Evolutionary conservation across 78 protist genomes (phyloP).

Genomic region (Creolimax fragrantissima): DNA sequence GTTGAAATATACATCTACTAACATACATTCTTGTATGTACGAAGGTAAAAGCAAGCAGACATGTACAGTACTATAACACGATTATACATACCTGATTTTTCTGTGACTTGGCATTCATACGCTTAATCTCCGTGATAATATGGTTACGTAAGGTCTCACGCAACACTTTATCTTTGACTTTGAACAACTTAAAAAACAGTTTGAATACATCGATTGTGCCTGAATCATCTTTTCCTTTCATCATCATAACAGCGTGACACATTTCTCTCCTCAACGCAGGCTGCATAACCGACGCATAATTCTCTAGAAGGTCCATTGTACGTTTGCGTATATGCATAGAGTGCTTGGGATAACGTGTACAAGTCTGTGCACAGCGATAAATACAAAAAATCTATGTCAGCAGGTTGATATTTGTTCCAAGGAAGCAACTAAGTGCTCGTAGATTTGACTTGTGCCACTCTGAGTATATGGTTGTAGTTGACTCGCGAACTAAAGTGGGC

Average conservation of each 20-base stretch:
- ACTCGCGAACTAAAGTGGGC: no score
- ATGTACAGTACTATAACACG: no score
- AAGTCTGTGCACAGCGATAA: no score
- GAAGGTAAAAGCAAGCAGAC: no score
- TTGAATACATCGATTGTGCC: constrained; percentile 15
- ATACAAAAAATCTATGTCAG: no score
- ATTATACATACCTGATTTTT: constrained; percentile 36
- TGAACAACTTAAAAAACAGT: constrained; percentile 77
- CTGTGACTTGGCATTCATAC: constrained; percentile 47
- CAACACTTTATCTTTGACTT: constrained; percentile 61
- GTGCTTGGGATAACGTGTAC: constrained; percentile 41
- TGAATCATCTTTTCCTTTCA: background rate
- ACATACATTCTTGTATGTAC: background rate
- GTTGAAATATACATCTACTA: background rate
- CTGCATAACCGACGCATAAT: constrained; percentile 33
- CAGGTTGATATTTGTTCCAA: no score
- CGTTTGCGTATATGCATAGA: constrained; percentile 29
- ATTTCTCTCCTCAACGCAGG: constrained; percentile 43
- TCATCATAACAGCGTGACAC: constrained; percentile 21
- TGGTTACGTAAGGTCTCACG: constrained; percentile 38
- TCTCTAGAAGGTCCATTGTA: constrained; percentile 44
- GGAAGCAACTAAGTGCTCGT: no score
- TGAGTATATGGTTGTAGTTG: no score
- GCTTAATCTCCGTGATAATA: constrained; percentile 65
- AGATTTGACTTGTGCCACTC: no score